Base-by-base conservation (phyloP, 2,329 filamentous ascomycete species). In the Pestalotiopsis sp. region DNA sequence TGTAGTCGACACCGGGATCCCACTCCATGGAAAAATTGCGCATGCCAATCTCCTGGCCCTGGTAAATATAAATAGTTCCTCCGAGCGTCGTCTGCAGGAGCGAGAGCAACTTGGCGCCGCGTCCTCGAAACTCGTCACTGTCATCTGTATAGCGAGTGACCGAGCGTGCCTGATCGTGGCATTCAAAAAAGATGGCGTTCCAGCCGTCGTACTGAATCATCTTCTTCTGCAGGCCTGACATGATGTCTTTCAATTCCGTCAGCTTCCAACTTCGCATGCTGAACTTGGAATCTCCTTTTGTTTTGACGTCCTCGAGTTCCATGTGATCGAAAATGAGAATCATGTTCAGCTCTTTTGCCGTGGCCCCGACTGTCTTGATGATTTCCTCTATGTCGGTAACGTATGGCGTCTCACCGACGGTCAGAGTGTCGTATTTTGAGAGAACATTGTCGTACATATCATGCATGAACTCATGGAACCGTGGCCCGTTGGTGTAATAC, bases 291-390 rank as follows among this genome's bases (percentile, higher is more conserved):
- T 83, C 78, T 73, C 81, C 76, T 68, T 87, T 70, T 7, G 76
- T 70, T 60, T 81, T 76, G 25, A 84, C 85, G 66, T 84, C 82
- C 4, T 87, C 90, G 17, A 91, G 81, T 73, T 91, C 86, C 6
- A 92, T 88, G 12, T 90, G 84, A 71, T 90, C 87, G 70, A 91
- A 90, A 71, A 90, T 88, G 77, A 93, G 92, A 1, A 92, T 88
- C 90, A 92, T 93, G 75, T 89, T 86, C 62, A 93, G 80, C 77
- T 92, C 87, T 68, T 85, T 85, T 68, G 87, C 86, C 31, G 84
- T 79, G 0, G 87, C 84, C 3, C 85, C 85, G 17, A 92, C 88
- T 70, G 91, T 92, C 20, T 83, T 75, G 7, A 92, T 78, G 1
- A 92, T 88, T 49, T 87, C 82, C 3, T 79, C 77, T 31, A 86